Base-by-base conservation (phyloP, 2,329 filamentous ascomycete species). In the Aspergillus viridinutans region DNA sequence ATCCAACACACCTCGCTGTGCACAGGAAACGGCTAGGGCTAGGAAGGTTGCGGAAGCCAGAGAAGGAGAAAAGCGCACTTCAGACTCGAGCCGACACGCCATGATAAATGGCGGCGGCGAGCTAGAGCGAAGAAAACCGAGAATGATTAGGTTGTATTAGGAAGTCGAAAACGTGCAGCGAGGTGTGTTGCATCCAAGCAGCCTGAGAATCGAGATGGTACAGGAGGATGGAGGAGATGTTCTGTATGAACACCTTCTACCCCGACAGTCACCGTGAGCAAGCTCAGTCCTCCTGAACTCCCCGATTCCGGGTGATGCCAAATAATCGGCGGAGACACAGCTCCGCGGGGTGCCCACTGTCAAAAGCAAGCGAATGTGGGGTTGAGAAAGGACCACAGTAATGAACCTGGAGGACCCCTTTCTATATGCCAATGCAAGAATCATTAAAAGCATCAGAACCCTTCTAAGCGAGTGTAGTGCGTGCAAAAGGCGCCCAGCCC, bases 391-490 rank as follows among this genome's bases (percentile, higher is more conserved):
- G 47, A 29, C 50, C 54, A 52, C 32, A 49, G 28, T 55, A 48
- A 35, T 14, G 5, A 23, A 10, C 23, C 21, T 14, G 8, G 43
- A 14, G n/a, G 20, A 7, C 43, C 14, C 23, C 62, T 61, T 61
- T 71, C 65, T 71, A 70, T 71, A 67, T 73, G 65, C 65, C 63
- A 60, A 73, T 71, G 69, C 69, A 68, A 66, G 62, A 61, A 56
- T 68, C 66, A 63, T 66, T 62, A 68, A 56, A 56, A 64, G 60
- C 61, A 62, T 67, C 59, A 66, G 66, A 45, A 56, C 56, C 60
- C 58, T 62, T 72, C 61, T 65, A 68, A 64, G 66, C 71, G 72
- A 75, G 65, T 70, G 71, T 67, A 67, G 69, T 72, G 71, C 69
- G 69, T 63, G 60, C 58, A 66, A 70, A 61, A 63, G 63, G 67